Evolutionary conservation across 2,329 filamentous ascomycete genomes (phyloP), one percentile per base, ranked within the genome.

Genomic region (Pseudogymnoascus sp.): DNA sequence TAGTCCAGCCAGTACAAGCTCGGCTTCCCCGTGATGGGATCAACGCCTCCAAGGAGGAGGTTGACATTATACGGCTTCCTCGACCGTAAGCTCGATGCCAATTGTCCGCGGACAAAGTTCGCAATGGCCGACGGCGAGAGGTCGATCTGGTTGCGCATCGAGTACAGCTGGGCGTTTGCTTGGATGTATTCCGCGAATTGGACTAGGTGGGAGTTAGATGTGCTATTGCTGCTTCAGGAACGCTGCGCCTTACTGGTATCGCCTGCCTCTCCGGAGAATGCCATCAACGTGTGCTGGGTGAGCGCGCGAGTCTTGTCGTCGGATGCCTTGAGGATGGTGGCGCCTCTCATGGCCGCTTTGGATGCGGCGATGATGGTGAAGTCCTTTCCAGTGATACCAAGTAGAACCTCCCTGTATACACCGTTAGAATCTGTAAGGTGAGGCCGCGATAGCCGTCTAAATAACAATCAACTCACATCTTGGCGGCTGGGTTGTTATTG

Each of bases 161-260:
- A 91, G 79, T 99, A 99, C 72, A 99, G 88, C 77, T 96, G 90
- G 65, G 94, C 86, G 75, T 99, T 99, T 73, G 92, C 92, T 83
- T 97, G 92, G 74, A 99, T 95, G 78, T 92, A 99, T 78, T 99
- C 94, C 74, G 95, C 90, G 74, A 99, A 99, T 86, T 99, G 92
- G 64, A 97, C 92, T 96, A 61, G 18, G 18, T 56, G 55, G 35
- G 19, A 37, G 33, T 58, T 59, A 67, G 64, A 34, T 60, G 2
- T 6, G 23, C 2, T 26, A 15, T 0, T 26, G 13, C 1, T 26
- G 13, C 5, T 57, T 37, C 7, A 18, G 18, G 45, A 38, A 58
- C 15, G 23, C 9, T 34, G 3, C 10, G 35, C 71, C 77, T 62
- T 79, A 94, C 91, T 84, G 69, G 92, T 97, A 73, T 99, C 94